Evolutionary conservation across 257 asterid genomes (phyloP), one percentile per base, ranked within the genome.

Genomic region (Nyctanthes arbortristis): DNA sequence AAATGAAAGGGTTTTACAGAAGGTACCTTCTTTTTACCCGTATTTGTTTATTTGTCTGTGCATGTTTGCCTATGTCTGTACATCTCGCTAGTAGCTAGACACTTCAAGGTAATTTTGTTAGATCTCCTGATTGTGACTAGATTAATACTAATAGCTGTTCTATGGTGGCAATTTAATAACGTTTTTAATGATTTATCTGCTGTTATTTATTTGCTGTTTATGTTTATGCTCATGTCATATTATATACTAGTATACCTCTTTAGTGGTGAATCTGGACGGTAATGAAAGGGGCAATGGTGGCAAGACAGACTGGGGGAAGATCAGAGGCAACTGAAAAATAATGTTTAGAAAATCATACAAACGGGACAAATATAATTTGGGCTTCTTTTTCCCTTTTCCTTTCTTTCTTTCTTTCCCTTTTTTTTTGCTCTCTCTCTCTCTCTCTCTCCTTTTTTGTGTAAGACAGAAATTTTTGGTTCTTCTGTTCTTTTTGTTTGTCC

Each of bases 1-100:
- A 94, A 84, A 92, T 92, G 98, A 92, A 92, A 81, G 97, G 98
- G 39, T 89, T 92, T 76, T 92, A 92, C 78, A 81, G 97, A 84
- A 92, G 98, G 98, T 89, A 71, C 55, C 63, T 54, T 3, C 8
- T 74, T 36, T 31, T 28, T 49, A n/a, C n/a, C n/a, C n/a, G n/a
- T n/a, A n/a, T n/a, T n/a, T n/a, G n/a, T n/a, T n/a, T n/a, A n/a
- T n/a, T n/a, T 70, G 28, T 30, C n/a, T 4, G 30, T 65, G n/a
- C 55, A 13, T 57, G 65, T 66, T 33, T 54, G 55, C 16, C 29
- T 66, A 18, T 66, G 56, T 32, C n/a, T n/a, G n/a, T n/a, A n/a
- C n/a, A n/a, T n/a, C n/a, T n/a, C n/a, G n/a, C n/a, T n/a, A n/a
- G n/a, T 45, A n/a, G 55, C 55, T 14, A 10, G 55, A 45, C 20